Conservation (phyloP, 2,329 filamentous ascomycete species). For the Leptographium wingfieldii region DNA sequence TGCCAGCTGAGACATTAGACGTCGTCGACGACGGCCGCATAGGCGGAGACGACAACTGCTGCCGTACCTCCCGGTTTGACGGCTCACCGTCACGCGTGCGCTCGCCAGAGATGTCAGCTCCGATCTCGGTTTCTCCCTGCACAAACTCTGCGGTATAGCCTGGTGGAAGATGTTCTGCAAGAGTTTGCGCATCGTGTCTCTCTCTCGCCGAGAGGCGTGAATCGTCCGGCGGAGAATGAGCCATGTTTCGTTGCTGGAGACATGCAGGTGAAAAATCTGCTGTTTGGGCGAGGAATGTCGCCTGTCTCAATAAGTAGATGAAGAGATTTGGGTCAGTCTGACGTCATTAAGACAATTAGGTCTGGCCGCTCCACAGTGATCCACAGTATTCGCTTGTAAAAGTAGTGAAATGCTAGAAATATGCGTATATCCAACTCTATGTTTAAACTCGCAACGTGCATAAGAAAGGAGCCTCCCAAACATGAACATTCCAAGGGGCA, state of each 20-base stretch:
- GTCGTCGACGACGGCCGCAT: background rate
- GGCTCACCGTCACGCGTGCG: background rate
- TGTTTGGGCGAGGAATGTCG: background rate
- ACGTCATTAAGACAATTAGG: background rate
- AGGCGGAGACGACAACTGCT: background rate
- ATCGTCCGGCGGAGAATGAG: conserved; percentile 1
- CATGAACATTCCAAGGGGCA: no score
- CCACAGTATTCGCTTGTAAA: no score
- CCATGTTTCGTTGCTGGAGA: no score
- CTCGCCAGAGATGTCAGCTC: background rate
- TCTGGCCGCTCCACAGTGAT: no score
- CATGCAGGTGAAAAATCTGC: background rate
- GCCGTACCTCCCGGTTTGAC: background rate
- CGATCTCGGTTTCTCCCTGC: background rate
- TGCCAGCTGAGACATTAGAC: background rate
- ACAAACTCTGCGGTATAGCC: conserved; percentile 22
- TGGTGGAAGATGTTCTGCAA: conserved; percentile 21
- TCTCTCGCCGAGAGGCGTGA: conserved; percentile 3
- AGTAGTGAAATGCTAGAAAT: background rate
- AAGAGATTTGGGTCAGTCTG: background rate
- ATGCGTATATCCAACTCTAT: background rate
- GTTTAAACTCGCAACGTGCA: background rate
- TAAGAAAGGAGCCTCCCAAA: no score
- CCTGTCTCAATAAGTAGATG: background rate
- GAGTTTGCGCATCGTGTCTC: conserved; percentile 11